phyloP scores from a whole-genome alignment of 768 basidiomycete species.

The Pisolithus orientalis region DNA sequence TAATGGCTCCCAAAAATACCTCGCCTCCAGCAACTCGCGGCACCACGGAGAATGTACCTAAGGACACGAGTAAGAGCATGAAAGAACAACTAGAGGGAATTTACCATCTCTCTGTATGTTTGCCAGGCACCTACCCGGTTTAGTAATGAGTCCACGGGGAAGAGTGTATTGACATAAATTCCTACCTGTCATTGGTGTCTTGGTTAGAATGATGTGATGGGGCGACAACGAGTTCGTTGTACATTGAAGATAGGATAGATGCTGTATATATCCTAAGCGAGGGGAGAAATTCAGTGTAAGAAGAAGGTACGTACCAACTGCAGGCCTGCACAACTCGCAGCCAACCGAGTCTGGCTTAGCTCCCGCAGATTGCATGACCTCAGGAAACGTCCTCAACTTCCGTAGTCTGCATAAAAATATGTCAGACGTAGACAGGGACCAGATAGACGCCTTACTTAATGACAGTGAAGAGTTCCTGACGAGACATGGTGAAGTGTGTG shows the following conservation, averaged over 20 bases:
- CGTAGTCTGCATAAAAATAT: constrained; percentile 39
- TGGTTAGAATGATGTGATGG: constrained; percentile 62
- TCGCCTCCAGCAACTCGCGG: constrained; percentile 70
- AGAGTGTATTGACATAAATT: not conserved
- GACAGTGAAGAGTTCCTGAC: constrained; percentile 62
- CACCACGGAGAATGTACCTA: constrained; percentile 62
- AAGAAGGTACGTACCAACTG: constrained; percentile 35
- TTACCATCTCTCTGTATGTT: constrained; percentile 65
- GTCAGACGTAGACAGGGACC: not conserved
- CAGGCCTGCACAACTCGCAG: constrained; percentile 72
- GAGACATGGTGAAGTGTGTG: constrained; percentile 55
- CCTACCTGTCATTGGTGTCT: constrained; percentile 57
- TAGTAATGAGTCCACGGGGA: not conserved
- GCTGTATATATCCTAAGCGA: constrained; percentile 10
- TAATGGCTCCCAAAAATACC: constrained; percentile 16
- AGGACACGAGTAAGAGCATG: not conserved
- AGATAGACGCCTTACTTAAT: constrained; percentile 32
- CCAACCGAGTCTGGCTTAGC: constrained; percentile 45
- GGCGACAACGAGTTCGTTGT: constrained; percentile 61
- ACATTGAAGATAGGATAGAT: constrained; percentile 41
- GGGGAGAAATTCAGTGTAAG: not conserved
- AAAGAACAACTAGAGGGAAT: not conserved
- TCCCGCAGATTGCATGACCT: constrained; percentile 48
- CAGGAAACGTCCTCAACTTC: constrained; percentile 47
- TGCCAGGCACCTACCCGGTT: constrained; percentile 42